phyloP scores from a whole-genome alignment of 805 yeast genomes.

The Candida peoriensis region DNA sequence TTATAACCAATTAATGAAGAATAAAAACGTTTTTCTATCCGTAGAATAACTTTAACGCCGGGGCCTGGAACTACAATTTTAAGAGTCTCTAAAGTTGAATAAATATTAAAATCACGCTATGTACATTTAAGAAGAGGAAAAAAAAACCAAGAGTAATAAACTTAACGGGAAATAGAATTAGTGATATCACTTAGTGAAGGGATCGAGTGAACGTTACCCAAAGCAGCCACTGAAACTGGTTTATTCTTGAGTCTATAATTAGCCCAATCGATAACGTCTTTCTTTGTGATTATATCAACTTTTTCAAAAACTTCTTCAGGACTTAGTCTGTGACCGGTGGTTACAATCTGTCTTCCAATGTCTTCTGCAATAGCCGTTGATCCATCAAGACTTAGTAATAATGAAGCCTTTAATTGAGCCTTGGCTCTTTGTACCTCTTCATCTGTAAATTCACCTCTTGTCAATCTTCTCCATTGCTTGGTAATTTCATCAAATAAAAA shows the following conservation, averaged over 20 bases:
- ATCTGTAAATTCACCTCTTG: slow-evolving; percentile 68
- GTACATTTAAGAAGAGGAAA: too few relatives aligned
- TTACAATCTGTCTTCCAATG: slow-evolving; percentile 93
- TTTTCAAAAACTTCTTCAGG: slow-evolving; percentile 47
- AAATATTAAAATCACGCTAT: too few relatives aligned
- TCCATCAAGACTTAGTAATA: slow-evolving; percentile 85
- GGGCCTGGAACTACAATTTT: too few relatives aligned
- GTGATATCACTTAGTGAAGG: slow-evolving; percentile 65
- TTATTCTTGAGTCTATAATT: slow-evolving; percentile 70
- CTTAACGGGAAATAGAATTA: slow-evolving; percentile 23
- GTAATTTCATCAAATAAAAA: slow-evolving; percentile 69
- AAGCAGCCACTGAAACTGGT: slow-evolving; percentile 86
- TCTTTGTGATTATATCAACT: slow-evolving; percentile 71
- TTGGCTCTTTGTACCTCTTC: slow-evolving; percentile 93
- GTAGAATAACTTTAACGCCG: too few relatives aligned
- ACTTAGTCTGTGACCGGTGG: slow-evolving; percentile 66
- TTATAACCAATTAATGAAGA: too few relatives aligned
- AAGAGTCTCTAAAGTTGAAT: too few relatives aligned
- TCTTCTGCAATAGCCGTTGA: slow-evolving; percentile 96
- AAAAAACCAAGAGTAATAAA: neutral
- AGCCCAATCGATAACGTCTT: slow-evolving; percentile 86
- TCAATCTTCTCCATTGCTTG: slow-evolving; percentile 85
- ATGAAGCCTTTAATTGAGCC: slow-evolving; percentile 89
- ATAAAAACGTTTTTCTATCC: too few relatives aligned
- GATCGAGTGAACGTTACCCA: slow-evolving; percentile 72